Evolutionary conservation across 805 yeast genomes (phyloP).

Genomic region (Sugiyamaella mastotermitis): DNA sequence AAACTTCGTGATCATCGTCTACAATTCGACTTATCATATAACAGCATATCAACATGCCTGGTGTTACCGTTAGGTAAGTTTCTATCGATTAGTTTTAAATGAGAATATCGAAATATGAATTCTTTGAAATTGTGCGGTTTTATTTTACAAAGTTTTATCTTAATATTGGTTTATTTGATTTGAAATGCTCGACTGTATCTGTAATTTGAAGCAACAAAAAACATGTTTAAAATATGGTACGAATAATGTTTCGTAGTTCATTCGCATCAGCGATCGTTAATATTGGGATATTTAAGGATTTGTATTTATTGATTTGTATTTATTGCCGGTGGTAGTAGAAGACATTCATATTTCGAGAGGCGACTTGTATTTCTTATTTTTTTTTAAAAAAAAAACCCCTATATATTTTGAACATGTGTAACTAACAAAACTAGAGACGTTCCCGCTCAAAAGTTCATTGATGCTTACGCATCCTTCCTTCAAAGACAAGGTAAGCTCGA

Average conservation of each 20-base stretch:
- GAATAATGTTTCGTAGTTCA: too few relatives aligned
- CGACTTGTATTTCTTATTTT: neutral
- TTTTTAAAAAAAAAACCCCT: constrained; percentile 10
- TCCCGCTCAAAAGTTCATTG: constrained; percentile 99
- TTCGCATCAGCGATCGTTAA: too few relatives aligned
- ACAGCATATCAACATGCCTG: constrained; percentile 62
- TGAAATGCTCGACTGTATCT: too few relatives aligned
- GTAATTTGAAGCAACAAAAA: too few relatives aligned
- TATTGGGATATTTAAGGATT: neutral
- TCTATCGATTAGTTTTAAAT: constrained; percentile 36
- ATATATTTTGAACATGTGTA: constrained; percentile 27
- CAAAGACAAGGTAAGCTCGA: constrained; percentile 99
- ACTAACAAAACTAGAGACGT: too few relatives aligned
- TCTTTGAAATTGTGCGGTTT: neutral
- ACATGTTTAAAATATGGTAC: too few relatives aligned
- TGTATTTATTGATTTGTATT: constrained; percentile 1
- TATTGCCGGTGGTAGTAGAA: constrained; percentile 1
- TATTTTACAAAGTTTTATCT: neutral
- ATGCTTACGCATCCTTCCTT: constrained; percentile 99
- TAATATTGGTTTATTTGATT: neutral
- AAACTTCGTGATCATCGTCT: too few relatives aligned
- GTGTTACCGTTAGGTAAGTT: constrained; percentile 96
- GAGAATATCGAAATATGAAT: constrained; percentile 1
- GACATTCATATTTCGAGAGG: neutral
- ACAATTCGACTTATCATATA: too few relatives aligned